Percentiles rank a stretch among this genome's conserved stretches.
phyloP scores from a whole-genome alignment of 164 flowering plant genomes.

The Vitis cinerea region DNA sequence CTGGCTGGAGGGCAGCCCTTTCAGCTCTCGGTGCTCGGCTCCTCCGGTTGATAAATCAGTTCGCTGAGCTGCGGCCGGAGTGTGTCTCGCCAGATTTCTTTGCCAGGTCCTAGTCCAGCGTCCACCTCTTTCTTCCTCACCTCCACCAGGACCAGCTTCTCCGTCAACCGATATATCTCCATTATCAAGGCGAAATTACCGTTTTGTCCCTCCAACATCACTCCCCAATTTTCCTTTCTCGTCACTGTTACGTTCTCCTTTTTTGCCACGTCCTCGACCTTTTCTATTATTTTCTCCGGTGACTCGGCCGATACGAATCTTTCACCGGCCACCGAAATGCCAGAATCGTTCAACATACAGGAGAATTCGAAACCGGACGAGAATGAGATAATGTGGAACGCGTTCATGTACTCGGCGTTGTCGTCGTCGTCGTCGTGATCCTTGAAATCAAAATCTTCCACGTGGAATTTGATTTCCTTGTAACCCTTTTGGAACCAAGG shows the following conservation, averaged over 20 bases:
- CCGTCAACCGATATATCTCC: constrained; percentile 38
- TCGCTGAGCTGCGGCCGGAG: constrained; percentile 34
- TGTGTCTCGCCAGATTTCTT: constrained; percentile 33
- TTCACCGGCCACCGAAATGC: constrained; percentile 8
- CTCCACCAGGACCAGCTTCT: constrained; percentile 42
- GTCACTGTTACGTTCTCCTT: constrained; percentile 18
- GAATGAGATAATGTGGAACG: constrained; percentile 69
- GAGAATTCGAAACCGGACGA: constrained; percentile 58
- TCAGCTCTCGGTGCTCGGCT: constrained; percentile 6
- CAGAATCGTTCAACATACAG: constrained; percentile 36
- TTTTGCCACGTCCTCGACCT: constrained; percentile 31
- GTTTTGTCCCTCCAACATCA: constrained; percentile 35
- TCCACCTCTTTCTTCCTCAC: constrained; percentile 15
- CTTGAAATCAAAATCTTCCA: constrained; percentile 15
- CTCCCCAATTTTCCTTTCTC: constrained; percentile 21
- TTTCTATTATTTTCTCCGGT: constrained; percentile 36
- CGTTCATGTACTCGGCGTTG: constrained; percentile 39
- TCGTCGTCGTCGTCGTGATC: not conserved
- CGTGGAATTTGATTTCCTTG: constrained; percentile 26
- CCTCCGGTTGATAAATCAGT: constrained; percentile 25
- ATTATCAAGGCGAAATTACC: constrained; percentile 29
- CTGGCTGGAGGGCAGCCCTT: not conserved
- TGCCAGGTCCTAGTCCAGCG: not conserved
- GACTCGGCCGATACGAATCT: constrained; percentile 43
- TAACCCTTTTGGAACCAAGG: constrained; percentile 55